These are phyloP conservation scores for Apiospora koreana DNA, from an alignment of 2,329 filamentous ascomycete genomes.

Conservation along the genomic window DNA sequence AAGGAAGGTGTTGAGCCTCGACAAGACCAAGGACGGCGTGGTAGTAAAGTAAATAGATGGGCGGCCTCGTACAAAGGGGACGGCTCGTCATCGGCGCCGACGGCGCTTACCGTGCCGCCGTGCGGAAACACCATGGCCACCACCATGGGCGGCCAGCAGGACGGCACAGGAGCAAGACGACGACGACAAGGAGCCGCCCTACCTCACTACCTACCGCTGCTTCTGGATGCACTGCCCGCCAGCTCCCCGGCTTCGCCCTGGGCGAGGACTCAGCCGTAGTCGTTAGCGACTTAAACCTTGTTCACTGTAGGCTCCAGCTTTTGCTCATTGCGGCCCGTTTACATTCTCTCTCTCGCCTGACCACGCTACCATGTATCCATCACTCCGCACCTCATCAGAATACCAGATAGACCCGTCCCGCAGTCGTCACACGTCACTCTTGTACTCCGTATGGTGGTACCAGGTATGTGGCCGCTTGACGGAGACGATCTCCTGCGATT, in stretches of 20 bases:
- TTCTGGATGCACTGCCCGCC: conserved; percentile 37
- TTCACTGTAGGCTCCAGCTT: too few relatives aligned
- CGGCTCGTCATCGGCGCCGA: conserved; percentile 44
- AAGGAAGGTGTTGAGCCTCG: not conserved
- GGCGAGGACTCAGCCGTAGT: too few relatives aligned
- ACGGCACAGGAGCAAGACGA: not conserved
- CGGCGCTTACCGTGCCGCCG: conserved; percentile 39
- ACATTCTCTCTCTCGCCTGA: too few relatives aligned
- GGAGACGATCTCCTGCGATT: too few relatives aligned
- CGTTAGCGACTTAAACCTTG: too few relatives aligned
- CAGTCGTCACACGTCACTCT: too few relatives aligned
- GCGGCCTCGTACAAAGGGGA: conserved; percentile 33
- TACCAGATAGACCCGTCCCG: too few relatives aligned
- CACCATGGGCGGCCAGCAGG: conserved; percentile 3
- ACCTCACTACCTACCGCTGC: conserved; percentile 31
- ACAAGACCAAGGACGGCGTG: not conserved
- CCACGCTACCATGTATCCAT: too few relatives aligned
- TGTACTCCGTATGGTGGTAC: too few relatives aligned
- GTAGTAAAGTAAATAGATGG: conserved; percentile 33
- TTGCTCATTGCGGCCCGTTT: too few relatives aligned
- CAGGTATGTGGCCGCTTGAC: too few relatives aligned
- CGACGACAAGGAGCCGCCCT: conserved; percentile 28
- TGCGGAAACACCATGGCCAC: conserved; percentile 33
- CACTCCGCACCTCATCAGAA: too few relatives aligned
- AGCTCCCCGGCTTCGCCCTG: conserved; percentile 20